Evolutionary conservation across 495 filamentous ascomycete species (phyloP).

Genomic region (Extremus antarcticus): DNA sequence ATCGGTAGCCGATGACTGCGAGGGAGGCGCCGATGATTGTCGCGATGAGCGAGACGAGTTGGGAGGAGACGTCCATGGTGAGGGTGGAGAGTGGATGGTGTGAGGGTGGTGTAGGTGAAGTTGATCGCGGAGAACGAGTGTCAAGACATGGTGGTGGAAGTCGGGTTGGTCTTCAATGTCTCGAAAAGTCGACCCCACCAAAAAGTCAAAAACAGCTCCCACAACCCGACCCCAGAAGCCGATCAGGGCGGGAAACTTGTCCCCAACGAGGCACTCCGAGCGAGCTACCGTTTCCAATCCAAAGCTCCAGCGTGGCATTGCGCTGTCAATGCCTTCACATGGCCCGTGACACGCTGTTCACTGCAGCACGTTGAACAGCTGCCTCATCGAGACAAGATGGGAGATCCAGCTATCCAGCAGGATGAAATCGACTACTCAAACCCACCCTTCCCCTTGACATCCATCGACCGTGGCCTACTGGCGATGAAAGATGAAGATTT

Average conservation of each 20-base stretch:
- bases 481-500: slow-evolving; percentile 27
- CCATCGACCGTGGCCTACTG: slow-evolving; percentile 26
- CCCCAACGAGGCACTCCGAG: not conserved
- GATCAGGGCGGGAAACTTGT: not conserved
- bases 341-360: too few species aligned
- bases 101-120: too few species aligned
- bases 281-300: too few species aligned
- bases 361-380: too few species aligned
- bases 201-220: too few species aligned
- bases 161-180: not conserved
- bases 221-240: too few species aligned
- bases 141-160: not conserved
- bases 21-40: not conserved
- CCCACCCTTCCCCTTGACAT: slow-evolving; percentile 29
- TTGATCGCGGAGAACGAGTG: too few species aligned
- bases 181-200: not conserved
- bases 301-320: too few species aligned
- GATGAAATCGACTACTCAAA: slow-evolving; percentile 42
- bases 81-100: too few species aligned
- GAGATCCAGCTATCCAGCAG: not conserved
- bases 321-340: too few species aligned
- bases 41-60: not conserved
- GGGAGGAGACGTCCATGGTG: not conserved
- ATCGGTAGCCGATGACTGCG: slow-evolving; percentile 20
- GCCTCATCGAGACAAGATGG: not conserved